A percentile compares a stretch with the other conserved stretches of the same genome.
Evolutionary conservation across 768 basidiomycete species (phyloP).

Genomic region (Pseudohyphozyma bogoriensis): DNA sequence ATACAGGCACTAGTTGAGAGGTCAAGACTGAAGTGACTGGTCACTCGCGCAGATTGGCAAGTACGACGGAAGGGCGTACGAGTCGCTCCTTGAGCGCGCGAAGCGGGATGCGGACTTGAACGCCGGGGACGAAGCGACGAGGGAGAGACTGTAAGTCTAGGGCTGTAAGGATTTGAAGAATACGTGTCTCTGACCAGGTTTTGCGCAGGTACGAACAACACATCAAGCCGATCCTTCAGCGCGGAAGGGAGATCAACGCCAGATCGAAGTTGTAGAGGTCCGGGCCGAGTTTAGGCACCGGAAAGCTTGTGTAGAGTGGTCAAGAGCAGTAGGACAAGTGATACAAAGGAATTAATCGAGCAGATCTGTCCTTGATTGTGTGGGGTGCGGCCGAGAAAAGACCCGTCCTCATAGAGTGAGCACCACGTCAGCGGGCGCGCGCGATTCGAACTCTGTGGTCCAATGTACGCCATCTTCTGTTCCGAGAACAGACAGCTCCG

Average conservation of each 20-base stretch:
- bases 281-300: no score
- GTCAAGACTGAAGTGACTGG: background rate
- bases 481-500: no score
- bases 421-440: no score
- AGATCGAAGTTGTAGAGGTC: slow-evolving; percentile 7
- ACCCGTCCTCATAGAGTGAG: no score
- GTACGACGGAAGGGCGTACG: slow-evolving; percentile 56
- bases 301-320: no score
- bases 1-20: background rate
- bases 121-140: slow-evolving; percentile 1
- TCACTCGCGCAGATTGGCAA: slow-evolving; percentile 47
- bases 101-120: slow-evolving; percentile 27
- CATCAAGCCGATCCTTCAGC: slow-evolving; percentile 12
- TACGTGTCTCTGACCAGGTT: background rate
- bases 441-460: no score
- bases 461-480: no score
- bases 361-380: no score
- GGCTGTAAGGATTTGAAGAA: no score
- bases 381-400: no score
- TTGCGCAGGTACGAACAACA: slow-evolving; percentile 5
- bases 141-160: slow-evolving; percentile 2
- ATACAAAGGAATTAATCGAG: no score
- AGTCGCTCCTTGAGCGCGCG: slow-evolving; percentile 53
- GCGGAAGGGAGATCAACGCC: slow-evolving; percentile 1
- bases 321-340: no score